Percentiles rank a stretch among this genome's conserved stretches.
These are phyloP conservation scores for Monosporascus sp. DNA, from an alignment of 2,329 filamentous ascomycete genomes.

Conservation along the genomic window DNA sequence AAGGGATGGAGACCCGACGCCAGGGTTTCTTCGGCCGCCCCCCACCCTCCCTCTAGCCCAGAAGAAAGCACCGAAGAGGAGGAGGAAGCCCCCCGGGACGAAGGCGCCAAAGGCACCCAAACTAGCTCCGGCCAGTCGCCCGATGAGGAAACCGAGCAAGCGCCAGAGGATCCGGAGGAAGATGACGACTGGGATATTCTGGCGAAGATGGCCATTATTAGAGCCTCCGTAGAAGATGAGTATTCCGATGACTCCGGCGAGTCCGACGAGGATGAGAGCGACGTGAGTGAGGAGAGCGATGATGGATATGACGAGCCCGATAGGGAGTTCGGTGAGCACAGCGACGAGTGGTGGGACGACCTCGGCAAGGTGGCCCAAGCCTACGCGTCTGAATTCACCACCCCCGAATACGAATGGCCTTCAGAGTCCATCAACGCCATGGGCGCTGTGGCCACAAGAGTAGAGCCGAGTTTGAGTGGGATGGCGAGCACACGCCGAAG, in stretches of 20 bases:
- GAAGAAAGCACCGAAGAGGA: no score
- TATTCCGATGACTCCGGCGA: not conserved
- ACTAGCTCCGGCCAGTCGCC: no score
- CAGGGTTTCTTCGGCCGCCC: no score
- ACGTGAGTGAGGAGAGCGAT: not conserved
- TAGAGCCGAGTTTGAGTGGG: not conserved
- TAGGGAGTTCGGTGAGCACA: not conserved
- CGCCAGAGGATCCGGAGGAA: not conserved
- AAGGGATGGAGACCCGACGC: no score
- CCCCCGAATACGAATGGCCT: not conserved
- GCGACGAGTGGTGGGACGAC: constrained; percentile 7
- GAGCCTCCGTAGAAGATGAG: not conserved
- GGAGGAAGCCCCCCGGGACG: no score
- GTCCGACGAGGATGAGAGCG: not conserved
- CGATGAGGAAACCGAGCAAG: no score
- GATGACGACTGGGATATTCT: not conserved
- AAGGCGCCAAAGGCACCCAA: no score
- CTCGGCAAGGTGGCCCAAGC: not conserved
- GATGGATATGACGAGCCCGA: not conserved
- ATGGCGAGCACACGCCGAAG: not conserved
- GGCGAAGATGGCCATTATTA: not conserved
- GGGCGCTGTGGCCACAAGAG: not conserved
- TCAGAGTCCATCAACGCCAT: not conserved
- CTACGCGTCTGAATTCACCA: not conserved
- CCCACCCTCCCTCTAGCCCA: no score